phyloP scores from a whole-genome alignment of 495 filamentous ascomycete genomes.

The Astrothelium macrocarpum region DNA sequence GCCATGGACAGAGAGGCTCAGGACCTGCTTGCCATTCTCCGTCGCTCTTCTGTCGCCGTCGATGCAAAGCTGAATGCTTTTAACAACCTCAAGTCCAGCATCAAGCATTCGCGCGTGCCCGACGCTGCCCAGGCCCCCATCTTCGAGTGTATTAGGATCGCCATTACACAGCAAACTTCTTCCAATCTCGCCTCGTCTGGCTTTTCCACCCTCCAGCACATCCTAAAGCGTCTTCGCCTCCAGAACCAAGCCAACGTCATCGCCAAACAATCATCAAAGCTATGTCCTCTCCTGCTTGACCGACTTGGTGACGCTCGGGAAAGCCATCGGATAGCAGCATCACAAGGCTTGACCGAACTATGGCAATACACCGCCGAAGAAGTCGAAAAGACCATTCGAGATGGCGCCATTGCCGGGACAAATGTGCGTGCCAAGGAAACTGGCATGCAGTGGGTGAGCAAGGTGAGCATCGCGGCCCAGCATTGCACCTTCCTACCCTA shows the following conservation, averaged over 20 bases:
- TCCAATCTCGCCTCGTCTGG: slow-evolving; percentile 57
- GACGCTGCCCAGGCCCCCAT: slow-evolving; percentile 59
- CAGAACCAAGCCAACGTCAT: slow-evolving; percentile 67
- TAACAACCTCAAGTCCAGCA: slow-evolving; percentile 66
- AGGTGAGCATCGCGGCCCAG: slow-evolving; percentile 41
- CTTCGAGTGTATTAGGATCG: slow-evolving; percentile 61
- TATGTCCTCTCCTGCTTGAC: slow-evolving; percentile 66
- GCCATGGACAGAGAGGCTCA: slow-evolving; percentile 51
- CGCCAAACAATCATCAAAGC: slow-evolving; percentile 47
- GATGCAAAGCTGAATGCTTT: slow-evolving; percentile 64
- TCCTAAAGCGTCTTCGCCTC: slow-evolving; percentile 69
- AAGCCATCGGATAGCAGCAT: slow-evolving; percentile 59
- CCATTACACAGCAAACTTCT: slow-evolving; percentile 60
- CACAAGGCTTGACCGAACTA: slow-evolving; percentile 63
- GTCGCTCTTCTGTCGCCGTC: slow-evolving; percentile 53
- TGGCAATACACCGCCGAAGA: slow-evolving; percentile 58
- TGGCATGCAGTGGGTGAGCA: slow-evolving; percentile 67
- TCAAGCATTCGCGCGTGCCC: slow-evolving; percentile 81
- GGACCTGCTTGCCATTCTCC: slow-evolving; percentile 56
- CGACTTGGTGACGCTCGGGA: slow-evolving; percentile 85
- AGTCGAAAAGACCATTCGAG: slow-evolving; percentile 70
- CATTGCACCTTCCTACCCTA: slow-evolving; percentile 10
- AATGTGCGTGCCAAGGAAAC: slow-evolving; percentile 74
- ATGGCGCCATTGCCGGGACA: slow-evolving; percentile 64
- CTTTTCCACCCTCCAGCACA: slow-evolving; percentile 76